Conservation (phyloP, 352 stramenopile species). For the Phytophthora colocasiae region DNA sequence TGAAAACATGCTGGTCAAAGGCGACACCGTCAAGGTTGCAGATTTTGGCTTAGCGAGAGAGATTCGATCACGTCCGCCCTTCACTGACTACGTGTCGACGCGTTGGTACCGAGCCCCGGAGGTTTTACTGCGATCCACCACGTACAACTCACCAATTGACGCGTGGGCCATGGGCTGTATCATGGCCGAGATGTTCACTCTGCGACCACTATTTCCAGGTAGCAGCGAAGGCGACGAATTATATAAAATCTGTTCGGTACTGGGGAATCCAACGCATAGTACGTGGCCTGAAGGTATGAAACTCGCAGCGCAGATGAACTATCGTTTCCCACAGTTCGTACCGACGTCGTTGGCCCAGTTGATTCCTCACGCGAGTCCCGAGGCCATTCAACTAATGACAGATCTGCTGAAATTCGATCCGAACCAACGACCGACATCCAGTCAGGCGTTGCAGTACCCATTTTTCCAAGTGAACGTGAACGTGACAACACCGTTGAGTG, state of each 20-base stretch:
- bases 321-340: slow-evolving; percentile 95
- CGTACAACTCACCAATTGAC: slow-evolving; percentile 98
- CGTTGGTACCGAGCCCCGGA: slow-evolving; percentile 99
- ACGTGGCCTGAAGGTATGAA: slow-evolving; percentile 96
- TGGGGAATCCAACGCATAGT: slow-evolving; percentile 91
- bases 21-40: slow-evolving; percentile 96
- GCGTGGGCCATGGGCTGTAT: slow-evolving; percentile 98
- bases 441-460: slow-evolving; percentile 94
- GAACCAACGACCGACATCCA: slow-evolving; percentile 92
- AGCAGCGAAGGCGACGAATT: slow-evolving; percentile 97
- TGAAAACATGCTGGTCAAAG: slow-evolving; percentile 97
- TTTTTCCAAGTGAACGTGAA: slow-evolving; percentile 94
- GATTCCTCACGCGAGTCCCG: slow-evolving; percentile 91
- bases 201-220: slow-evolving; percentile 97
- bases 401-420: slow-evolving; percentile 95
- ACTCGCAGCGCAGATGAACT: slow-evolving; percentile 96
- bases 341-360: slow-evolving; percentile 88
- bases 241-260: slow-evolving; percentile 97
- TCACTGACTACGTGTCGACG: slow-evolving; percentile 99
- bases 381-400: slow-evolving; percentile 93
- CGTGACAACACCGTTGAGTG: slow-evolving; percentile 71
- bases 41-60: slow-evolving; percentile 98
- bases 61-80: slow-evolving; percentile 91
- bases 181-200: slow-evolving; percentile 97
- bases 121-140: slow-evolving; percentile 93